phyloP scores from a whole-genome alignment of 1,284 basidiomycete genomes.

The Spongiforma sp. region DNA sequence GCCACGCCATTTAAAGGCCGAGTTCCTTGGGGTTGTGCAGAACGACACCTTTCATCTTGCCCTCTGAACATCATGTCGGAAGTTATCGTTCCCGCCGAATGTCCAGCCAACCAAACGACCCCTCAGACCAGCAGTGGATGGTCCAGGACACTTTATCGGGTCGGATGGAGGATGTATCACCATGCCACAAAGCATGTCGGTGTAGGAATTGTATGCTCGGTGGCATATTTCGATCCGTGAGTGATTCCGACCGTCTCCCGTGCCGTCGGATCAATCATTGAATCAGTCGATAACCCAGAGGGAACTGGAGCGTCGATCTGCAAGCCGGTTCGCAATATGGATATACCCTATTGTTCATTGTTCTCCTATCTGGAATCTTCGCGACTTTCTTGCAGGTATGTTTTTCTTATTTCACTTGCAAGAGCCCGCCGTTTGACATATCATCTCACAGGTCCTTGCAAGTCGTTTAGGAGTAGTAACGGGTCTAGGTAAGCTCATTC shows the following conservation, averaged over 20 bases:
- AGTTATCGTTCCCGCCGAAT: conserved; percentile 1
- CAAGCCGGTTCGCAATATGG: conserved; percentile 80
- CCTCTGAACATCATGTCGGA: conserved; percentile 18
- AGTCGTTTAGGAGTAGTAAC: conserved; percentile 72
- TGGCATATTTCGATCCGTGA: conserved; percentile 67
- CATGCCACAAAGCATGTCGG: conserved; percentile 57
- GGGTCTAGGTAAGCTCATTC: conserved; percentile 67
- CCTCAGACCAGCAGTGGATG: conserved; percentile 19
- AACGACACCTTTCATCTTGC: too few relatives aligned
- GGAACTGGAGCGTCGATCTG: conserved; percentile 80
- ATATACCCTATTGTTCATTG: conserved; percentile 83
- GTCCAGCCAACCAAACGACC: conserved; percentile 5
- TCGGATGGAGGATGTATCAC: conserved; percentile 35
- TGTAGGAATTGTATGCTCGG: conserved; percentile 62
- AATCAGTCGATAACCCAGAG: conserved; percentile 52
- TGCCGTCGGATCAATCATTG: background rate
- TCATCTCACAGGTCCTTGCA: conserved; percentile 54
- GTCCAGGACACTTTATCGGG: conserved; percentile 21
- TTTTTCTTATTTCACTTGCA: conserved; percentile 3
- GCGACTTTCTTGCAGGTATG: conserved; percentile 78
- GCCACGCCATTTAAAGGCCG: too few relatives aligned
- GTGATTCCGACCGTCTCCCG: background rate
- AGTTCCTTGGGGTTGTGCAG: too few relatives aligned
- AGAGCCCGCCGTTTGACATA: conserved; percentile 1
- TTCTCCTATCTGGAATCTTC: conserved; percentile 84